Conservation (phyloP, 768 basidiomycete genomes). For the Tremella fuciformis region DNA sequence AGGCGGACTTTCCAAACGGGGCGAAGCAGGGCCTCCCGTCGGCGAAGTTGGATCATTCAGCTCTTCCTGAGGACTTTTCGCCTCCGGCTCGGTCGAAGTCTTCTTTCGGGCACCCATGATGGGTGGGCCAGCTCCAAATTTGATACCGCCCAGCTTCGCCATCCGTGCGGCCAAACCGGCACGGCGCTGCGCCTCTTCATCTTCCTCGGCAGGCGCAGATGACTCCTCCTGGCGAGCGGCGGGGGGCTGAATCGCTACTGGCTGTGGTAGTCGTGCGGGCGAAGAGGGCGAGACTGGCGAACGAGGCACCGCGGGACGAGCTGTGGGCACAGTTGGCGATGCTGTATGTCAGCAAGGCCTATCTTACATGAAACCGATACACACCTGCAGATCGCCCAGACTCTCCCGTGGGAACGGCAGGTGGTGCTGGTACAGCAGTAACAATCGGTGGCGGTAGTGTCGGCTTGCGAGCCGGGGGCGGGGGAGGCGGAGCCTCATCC, state of each 20-base stretch:
- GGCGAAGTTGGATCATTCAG: background rate
- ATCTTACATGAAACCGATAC: no score
- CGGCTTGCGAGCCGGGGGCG: slow-evolving; percentile 13
- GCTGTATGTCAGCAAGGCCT: background rate
- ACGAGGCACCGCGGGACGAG: background rate
- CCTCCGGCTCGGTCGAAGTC: slow-evolving; percentile 6
- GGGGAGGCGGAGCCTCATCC: slow-evolving; percentile 22
- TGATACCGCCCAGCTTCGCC: slow-evolving; percentile 85
- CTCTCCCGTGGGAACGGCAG: no score
- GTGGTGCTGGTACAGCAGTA: slow-evolving; percentile 6
- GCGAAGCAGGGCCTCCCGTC: slow-evolving; percentile 17
- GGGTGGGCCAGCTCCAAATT: slow-evolving; percentile 67
- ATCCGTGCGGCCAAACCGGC: slow-evolving; percentile 87
- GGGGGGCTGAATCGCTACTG: background rate
- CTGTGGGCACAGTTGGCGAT: no score
- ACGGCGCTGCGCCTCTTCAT: slow-evolving; percentile 57
- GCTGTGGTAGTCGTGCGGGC: background rate
- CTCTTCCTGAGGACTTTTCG: slow-evolving; percentile 17
- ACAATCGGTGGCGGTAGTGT: slow-evolving; percentile 21
- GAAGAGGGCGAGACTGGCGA: background rate
- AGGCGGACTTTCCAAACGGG: slow-evolving; percentile 4
- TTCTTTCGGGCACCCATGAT: slow-evolving; percentile 16
- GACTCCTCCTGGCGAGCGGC: background rate
- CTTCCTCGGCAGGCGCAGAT: slow-evolving; percentile 39
- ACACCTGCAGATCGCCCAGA: no score